Evolutionary conservation across 2,329 filamentous ascomycete species (phyloP), one percentile per base, ranked within the genome.

Genomic region (Tolypocladium tropicale): DNA sequence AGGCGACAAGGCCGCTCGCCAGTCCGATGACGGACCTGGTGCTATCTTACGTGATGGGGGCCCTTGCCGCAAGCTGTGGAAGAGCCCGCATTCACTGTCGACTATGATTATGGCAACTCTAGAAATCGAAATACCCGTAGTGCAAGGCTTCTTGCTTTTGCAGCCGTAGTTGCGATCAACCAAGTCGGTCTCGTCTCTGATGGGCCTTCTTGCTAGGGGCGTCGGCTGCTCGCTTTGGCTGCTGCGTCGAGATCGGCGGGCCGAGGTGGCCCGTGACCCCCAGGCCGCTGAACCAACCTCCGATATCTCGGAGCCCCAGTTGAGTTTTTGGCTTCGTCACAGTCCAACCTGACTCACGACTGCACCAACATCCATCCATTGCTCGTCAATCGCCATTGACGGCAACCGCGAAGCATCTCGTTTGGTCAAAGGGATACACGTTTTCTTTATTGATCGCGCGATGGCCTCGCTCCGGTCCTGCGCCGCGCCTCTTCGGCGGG

Each of bases 381-480:
- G 37, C 21, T 33, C 34, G 39, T 46, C 46, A 41, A n/a, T 39
- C 36, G 46, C 33, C 46, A 53, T 49, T 41, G 54, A 55, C 53
- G 51, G 50, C n/a, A 52, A 51, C 43, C 53, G 49, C 55, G 28
- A 50, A 28, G 46, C 37, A 18, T 34, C 33, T 46, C 39, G 37
- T 3, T 37, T 14, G 32, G 16, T 41, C 48, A 55, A 23, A 53
- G 52, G 46, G 52, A 43, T 34, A 43, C 25, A 18, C 7, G 30
- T 7, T 12, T 21, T 32, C 52, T 53, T 37, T 16, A 46, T 53
- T 43, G 52, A 53, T 60, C 54, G 53, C 63, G 68, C 65, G 68
- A 78, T 78, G 76, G 74, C 73, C 56, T 74, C 74, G 65, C 72
- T 77, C 60, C 71, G 74, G 67, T 67, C 74, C 58, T 68, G 74